phyloP scores from a whole-genome alignment of 1,284 basidiomycete species.

The Microbotryum scabiosae region DNA sequence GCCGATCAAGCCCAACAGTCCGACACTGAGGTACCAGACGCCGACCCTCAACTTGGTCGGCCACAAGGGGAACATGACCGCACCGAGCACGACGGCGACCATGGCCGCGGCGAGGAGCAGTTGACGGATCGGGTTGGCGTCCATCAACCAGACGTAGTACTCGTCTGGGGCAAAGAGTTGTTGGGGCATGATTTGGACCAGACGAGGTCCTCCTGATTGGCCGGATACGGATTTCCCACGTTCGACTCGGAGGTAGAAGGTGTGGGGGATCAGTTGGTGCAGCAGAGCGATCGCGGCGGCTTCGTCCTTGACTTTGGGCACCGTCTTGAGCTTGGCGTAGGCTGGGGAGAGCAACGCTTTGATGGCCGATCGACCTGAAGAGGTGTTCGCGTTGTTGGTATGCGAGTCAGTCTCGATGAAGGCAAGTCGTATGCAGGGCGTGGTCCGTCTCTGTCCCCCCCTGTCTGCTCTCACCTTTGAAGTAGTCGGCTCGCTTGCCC shows the following conservation, averaged over 20 bases:
- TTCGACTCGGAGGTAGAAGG: slow-evolving; percentile 80
- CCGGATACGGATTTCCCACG: slow-evolving; percentile 48
- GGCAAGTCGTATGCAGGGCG: neutral
- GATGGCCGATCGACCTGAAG: slow-evolving; percentile 74
- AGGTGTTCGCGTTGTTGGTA: neutral
- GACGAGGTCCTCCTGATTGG: slow-evolving; percentile 57
- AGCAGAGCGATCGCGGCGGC: slow-evolving; percentile 58
- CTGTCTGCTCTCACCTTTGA: slow-evolving; percentile 70
- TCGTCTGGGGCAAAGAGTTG: slow-evolving; percentile 70
- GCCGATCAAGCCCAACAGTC: slow-evolving; percentile 76
- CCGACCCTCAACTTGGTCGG: slow-evolving; percentile 85
- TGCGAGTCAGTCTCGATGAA: slow-evolving; percentile 1
- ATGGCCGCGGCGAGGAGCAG: slow-evolving; percentile 86
- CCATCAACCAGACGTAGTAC: slow-evolving; percentile 96
- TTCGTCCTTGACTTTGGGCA: slow-evolving; percentile 65
- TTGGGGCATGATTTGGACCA: slow-evolving; percentile 64
- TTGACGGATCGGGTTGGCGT: slow-evolving; percentile 60
- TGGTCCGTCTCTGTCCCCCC: too few relatives aligned
- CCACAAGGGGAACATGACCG: slow-evolving; percentile 99
- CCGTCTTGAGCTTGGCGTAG: slow-evolving; percentile 63
- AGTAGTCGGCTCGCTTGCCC: slow-evolving; percentile 94
- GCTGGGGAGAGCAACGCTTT: slow-evolving; percentile 85
- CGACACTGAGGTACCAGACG: slow-evolving; percentile 91
- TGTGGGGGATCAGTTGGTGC: slow-evolving; percentile 56
- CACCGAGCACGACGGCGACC: slow-evolving; percentile 88